These are phyloP conservation scores for Lasiosphaeriaceae sp. DNA, from an alignment of 495 filamentous ascomycete species.

Conservation along the genomic window DNA sequence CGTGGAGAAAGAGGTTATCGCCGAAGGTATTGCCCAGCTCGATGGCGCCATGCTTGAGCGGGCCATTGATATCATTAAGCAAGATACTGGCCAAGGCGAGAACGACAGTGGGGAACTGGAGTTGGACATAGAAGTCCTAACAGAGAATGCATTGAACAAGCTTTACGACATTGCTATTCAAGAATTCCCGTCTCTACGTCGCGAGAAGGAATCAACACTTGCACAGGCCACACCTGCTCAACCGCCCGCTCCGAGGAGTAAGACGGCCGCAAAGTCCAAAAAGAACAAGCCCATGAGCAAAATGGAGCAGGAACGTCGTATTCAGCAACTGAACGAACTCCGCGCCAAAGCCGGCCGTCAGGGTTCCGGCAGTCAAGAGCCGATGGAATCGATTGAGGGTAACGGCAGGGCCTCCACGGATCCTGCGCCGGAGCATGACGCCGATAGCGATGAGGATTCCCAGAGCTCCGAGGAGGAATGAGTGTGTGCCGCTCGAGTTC, in stretches of 20 bases:
- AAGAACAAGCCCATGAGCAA: conserved; percentile 99
- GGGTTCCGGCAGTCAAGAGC: conserved; percentile 46
- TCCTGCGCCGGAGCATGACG: conserved; percentile 8
- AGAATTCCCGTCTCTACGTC: conserved; percentile 50
- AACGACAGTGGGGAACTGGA: conserved; percentile 83
- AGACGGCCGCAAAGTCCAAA: conserved; percentile 64
- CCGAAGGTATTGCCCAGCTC: conserved; percentile 70
- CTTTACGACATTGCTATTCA: conserved; percentile 74
- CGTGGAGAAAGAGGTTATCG: conserved; percentile 82
- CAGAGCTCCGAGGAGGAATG: conserved; percentile 37
- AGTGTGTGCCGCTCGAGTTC: background rate
- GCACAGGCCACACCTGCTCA: conserved; percentile 24
- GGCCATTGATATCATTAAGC: conserved; percentile 86
- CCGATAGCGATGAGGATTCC: conserved; percentile 32
- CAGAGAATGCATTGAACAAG: conserved; percentile 66
- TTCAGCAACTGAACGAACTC: conserved; percentile 68
- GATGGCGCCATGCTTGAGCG: conserved; percentile 67
- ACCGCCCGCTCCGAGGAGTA: conserved; percentile 36
- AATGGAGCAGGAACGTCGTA: conserved; percentile 83
- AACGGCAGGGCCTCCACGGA: conserved; percentile 19
- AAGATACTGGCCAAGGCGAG: conserved; percentile 74
- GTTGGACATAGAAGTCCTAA: conserved; percentile 83
- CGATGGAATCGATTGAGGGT: conserved; percentile 38
- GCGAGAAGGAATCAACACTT: conserved; percentile 33
- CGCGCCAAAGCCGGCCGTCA: conserved; percentile 44